Evolutionary conservation across 805 yeast species (phyloP), one percentile per base, ranked within the genome.

Genomic region (Candida sonorensis): DNA sequence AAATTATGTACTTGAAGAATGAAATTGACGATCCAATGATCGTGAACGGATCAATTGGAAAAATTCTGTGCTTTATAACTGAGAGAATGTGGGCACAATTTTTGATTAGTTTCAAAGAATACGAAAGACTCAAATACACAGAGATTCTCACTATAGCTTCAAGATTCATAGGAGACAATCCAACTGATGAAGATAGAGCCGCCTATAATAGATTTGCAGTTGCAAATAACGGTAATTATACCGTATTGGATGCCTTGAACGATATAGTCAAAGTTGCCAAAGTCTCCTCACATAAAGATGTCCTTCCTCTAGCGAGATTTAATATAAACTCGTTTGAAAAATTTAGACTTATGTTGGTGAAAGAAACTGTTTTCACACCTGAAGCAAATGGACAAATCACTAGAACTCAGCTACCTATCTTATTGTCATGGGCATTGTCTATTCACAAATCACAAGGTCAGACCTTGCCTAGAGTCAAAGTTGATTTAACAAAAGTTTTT

Each of bases 11-110:
- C 68, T 60, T 92, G 43, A 85, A 83, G 47, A 92, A 92, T 53
- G 55, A 51, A 18, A 26, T 46, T 4, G 67, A 72, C 18, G 88
- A 84, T 42, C 81, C 75, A 8, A 59, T 66, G 3, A 62, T 92
- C 23, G 97, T 92, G 25, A 92, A 92, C 59, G 98, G 99, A 3
- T 75, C 96, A 0, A 63, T 90, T 23, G 99, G 99, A 0, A 74
- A 67, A 23, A 80, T 92, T 1, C 44, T 75, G 7, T 76, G 69
- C 12, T 78, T 81, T 42, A 57, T 69, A 30, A 37, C 41, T 44
- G 50, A 50, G 21, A 37, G 21, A 33, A 44, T 43, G 41, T 68
- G 37, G 49, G 39, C 31, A 22, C 37, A 28, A 39, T 52, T 40
- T 25, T 33, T 22, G 47, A 49, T 30, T 36, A 40, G 9, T 33